Percentiles rank a stretch among this genome's conserved stretches.
Evolutionary conservation across 257 asterid genomes (phyloP).

Genomic region (Solanum pinnatisectum): DNA sequence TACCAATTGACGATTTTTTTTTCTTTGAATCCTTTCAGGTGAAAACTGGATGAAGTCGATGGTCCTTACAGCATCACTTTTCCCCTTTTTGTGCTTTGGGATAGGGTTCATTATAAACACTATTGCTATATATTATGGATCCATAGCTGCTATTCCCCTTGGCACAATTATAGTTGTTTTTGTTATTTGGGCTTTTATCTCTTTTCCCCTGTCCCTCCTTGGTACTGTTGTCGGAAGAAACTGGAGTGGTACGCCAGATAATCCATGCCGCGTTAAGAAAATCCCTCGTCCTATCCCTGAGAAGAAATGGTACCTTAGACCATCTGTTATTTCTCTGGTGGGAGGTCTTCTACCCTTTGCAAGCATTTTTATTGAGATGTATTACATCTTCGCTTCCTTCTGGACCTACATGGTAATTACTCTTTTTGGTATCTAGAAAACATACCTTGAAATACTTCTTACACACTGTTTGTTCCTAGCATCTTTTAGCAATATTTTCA

Average conservation of each 20-base stretch:
- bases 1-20: neutral
- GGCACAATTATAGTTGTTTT: conserved; percentile 67
- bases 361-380: conserved; percentile 77
- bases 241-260: conserved; percentile 69
- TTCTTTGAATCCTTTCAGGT: conserved; percentile 30
- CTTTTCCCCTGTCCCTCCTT: conserved; percentile 72
- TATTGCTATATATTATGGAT: conserved; percentile 68
- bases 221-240: conserved; percentile 81
- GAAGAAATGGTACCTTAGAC: conserved; percentile 73
- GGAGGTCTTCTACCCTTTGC: conserved; percentile 87
- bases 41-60: conserved; percentile 68
- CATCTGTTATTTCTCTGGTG: conserved; percentile 61
- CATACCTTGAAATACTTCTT: neutral
- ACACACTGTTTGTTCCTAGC: neutral
- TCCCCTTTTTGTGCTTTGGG: conserved; percentile 70
- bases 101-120: conserved; percentile 56
- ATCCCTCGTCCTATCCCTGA: conserved; percentile 83
- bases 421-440: neutral
- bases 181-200: conserved; percentile 70
- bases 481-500: neutral
- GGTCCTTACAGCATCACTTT: conserved; percentile 81
- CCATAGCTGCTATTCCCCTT: conserved; percentile 69
- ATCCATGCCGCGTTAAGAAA: conserved; percentile 81
- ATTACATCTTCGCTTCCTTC: conserved; percentile 74
- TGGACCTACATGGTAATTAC: conserved; percentile 70